phyloP scores from a whole-genome alignment of 495 filamentous ascomycete genomes.

The Aspergillus cristatus region DNA sequence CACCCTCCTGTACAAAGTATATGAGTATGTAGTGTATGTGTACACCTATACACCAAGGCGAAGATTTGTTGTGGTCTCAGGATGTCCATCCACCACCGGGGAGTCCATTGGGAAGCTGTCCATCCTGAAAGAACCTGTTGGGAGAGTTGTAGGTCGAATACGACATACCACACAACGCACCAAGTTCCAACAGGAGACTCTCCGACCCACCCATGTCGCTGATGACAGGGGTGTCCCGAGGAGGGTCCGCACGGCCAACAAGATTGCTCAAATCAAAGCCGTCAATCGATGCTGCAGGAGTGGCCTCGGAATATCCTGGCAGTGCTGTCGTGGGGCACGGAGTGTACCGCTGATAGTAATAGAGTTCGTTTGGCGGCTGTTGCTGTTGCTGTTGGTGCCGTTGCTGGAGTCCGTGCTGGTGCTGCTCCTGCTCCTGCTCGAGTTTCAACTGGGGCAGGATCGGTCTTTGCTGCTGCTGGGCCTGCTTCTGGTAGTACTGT shows the following conservation, averaged over 20 bases:
- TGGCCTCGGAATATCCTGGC: constrained; percentile 8
- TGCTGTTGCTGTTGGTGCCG: background rate
- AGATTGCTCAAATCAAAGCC: constrained; percentile 15
- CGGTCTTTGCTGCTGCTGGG: too few relatives aligned
- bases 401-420: background rate
- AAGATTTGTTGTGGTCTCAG: constrained; percentile 13
- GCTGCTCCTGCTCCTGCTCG: background rate
- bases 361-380: background rate
- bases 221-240: constrained; percentile 17
- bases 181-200: constrained; percentile 12
- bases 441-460: too few relatives aligned
- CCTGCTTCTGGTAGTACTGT: too few relatives aligned
- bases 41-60: constrained; percentile 12
- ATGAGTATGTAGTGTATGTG: background rate
- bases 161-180: constrained; percentile 15
- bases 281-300: constrained; percentile 9
- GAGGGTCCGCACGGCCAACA: constrained; percentile 20
- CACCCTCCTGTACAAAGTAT: too few relatives aligned
- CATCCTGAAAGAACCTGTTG: too few relatives aligned
- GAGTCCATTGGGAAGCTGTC: too few relatives aligned
- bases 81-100: background rate
- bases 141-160: constrained; percentile 4
- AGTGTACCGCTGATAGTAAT: too few relatives aligned
- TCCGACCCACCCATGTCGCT: constrained; percentile 10
- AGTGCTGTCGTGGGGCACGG: background rate